Conservation (phyloP, 805 yeast species). For the Candida ovalis region DNA sequence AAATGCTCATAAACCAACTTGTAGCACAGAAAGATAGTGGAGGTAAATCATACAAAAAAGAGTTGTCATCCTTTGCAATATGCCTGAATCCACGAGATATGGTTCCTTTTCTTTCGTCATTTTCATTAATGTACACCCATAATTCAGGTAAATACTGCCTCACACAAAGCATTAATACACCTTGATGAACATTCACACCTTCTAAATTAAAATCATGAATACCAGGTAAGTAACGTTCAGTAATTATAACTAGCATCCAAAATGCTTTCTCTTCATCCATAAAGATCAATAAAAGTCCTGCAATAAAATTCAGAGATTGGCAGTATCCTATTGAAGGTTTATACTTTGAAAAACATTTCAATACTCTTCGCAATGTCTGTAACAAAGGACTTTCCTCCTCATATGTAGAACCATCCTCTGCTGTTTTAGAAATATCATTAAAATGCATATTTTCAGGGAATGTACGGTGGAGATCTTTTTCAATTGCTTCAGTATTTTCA, state of each 20-base stretch:
- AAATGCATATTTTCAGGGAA: conserved; percentile 92
- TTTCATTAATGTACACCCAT: conserved; percentile 53
- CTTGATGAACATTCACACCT: conserved; percentile 94
- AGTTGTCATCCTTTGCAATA: conserved; percentile 27
- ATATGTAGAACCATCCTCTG: conserved; percentile 7
- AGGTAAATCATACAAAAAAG: conserved; percentile 73
- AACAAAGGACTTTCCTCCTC: conserved; percentile 61
- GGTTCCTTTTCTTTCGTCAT: conserved; percentile 3
- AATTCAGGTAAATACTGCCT: conserved; percentile 79
- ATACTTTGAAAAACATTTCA: conserved; percentile 78
- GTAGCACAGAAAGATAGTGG: conserved; percentile 92
- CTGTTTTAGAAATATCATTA: conserved; percentile 36
- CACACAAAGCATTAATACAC: conserved; percentile 83
- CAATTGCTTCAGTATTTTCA: conserved; percentile 87
- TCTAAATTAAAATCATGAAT: conserved; percentile 87
- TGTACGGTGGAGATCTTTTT: conserved; percentile 88
- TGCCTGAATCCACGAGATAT: conserved; percentile 29
- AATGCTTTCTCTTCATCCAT: conserved; percentile 88
- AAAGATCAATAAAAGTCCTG: conserved; percentile 79
- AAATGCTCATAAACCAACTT: conserved; percentile 98
- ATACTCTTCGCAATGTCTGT: conserved; percentile 70
- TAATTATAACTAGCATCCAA: conserved; percentile 93
- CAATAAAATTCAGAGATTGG: conserved; percentile 89
- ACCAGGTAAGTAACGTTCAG: conserved; percentile 83
- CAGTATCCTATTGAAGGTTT: conserved; percentile 94